These are phyloP conservation scores for Leccinum uliginosum DNA, from an alignment of 768 basidiomycete species.

Conservation along the genomic window DNA sequence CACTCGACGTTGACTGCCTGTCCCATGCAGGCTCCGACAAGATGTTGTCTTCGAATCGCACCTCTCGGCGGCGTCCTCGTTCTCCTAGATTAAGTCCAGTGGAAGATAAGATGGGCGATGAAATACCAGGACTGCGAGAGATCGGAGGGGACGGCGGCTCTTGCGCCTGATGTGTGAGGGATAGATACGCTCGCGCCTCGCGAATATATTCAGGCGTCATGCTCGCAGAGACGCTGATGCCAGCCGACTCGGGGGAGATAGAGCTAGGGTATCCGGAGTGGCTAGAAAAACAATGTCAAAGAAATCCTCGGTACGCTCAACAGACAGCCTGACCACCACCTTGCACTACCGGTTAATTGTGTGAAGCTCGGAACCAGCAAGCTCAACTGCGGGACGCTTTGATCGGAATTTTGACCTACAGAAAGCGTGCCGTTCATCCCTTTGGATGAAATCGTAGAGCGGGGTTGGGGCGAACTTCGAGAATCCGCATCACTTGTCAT, in stretches of 20 bases:
- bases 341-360: slow-evolving; percentile 9
- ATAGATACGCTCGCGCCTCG: slow-evolving; percentile 30
- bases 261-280: slow-evolving; percentile 26
- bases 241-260: slow-evolving; percentile 32
- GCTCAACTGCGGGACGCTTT: slow-evolving; percentile 23
- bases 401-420: slow-evolving; percentile 9
- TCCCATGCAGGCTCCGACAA: slow-evolving; percentile 29
- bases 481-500: slow-evolving; percentile 23
- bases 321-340: slow-evolving; percentile 7
- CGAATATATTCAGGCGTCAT: slow-evolving; percentile 32
- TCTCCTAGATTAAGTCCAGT: slow-evolving; percentile 25
- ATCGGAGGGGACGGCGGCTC: slow-evolving; percentile 8
- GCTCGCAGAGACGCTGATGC: slow-evolving; percentile 27
- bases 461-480: slow-evolving; percentile 7
- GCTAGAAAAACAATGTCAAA: slow-evolving; percentile 12
- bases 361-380: slow-evolving; percentile 25
- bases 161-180: slow-evolving; percentile 24
- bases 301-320: not conserved
- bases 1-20: slow-evolving; percentile 27
- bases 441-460: slow-evolving; percentile 8
- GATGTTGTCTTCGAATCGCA: slow-evolving; percentile 32
- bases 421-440: slow-evolving; percentile 7
- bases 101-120: slow-evolving; percentile 30
- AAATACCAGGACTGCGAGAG: slow-evolving; percentile 19
- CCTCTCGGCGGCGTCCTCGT: slow-evolving; percentile 29